A percentile compares a stretch with the other conserved stretches of the same genome.
Evolutionary conservation across 345 rosid genomes (phyloP).

Genomic region (Arabidopsis suecica): DNA sequence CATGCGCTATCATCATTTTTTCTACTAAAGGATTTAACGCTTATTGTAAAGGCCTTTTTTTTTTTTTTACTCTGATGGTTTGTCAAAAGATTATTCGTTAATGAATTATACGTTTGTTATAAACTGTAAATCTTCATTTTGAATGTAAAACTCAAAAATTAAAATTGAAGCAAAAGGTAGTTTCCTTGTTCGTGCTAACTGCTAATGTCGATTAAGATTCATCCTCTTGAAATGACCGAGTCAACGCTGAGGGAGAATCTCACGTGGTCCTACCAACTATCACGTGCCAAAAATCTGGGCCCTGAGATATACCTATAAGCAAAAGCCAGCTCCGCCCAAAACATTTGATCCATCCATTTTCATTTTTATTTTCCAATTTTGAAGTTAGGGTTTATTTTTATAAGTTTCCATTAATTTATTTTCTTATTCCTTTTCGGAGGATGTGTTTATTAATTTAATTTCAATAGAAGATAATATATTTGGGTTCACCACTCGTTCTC

Average conservation of each 20-base stretch:
- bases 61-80: not conserved
- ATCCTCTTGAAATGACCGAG: constrained; percentile 41
- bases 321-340: constrained; percentile 44
- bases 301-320: constrained; percentile 35
- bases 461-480: constrained; percentile 16
- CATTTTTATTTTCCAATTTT: constrained; percentile 20
- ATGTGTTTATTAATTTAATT: constrained; percentile 2
- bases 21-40: not conserved
- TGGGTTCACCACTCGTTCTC: constrained; percentile 39
- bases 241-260: constrained; percentile 41
- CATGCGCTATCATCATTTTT: not conserved
- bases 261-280: constrained; percentile 18
- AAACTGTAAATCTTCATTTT: not conserved
- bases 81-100: not conserved
- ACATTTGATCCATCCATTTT: constrained; percentile 39
- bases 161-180: not conserved
- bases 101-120: not conserved
- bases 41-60: not conserved
- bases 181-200: not conserved
- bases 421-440: not conserved
- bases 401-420: not conserved
- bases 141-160: not conserved
- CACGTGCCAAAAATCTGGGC: constrained; percentile 43
- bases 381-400: constrained; percentile 3
- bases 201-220: not conserved